Percentiles rank a stretch among this genome's conserved stretches.
Conservation (phyloP, 305 asterid species). For the Plantago coronopus region DNA sequence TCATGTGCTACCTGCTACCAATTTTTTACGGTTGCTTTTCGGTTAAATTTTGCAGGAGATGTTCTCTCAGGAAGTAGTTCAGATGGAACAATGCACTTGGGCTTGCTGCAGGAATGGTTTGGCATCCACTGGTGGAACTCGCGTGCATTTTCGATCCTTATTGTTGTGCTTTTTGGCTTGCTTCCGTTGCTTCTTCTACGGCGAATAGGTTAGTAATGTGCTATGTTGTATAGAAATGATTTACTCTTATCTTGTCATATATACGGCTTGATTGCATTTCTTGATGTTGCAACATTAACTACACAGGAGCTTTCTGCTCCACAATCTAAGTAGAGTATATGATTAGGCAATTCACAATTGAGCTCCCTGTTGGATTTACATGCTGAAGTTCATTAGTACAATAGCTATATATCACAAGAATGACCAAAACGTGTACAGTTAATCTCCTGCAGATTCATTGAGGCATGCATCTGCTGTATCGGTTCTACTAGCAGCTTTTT, state of each 20-base stretch:
- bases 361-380: not conserved
- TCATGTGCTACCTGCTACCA: not conserved
- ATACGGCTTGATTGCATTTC: not conserved
- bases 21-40: not conserved
- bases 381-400: not conserved
- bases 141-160: slow-evolving; percentile 60
- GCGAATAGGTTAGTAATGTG: slow-evolving; percentile 68
- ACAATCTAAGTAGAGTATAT: not conserved
- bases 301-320: not conserved
- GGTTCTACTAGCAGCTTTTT: slow-evolving; percentile 78
- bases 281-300: not conserved
- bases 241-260: not conserved
- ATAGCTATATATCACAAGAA: slow-evolving; percentile 15
- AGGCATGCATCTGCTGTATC: slow-evolving; percentile 87
- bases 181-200: slow-evolving; percentile 75
- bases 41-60: slow-evolving; percentile 50
- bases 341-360: not conserved
- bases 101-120: slow-evolving; percentile 89
- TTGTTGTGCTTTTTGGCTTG: slow-evolving; percentile 67
- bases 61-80: slow-evolving; percentile 79
- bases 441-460: slow-evolving; percentile 65
- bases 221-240: not conserved
- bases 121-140: slow-evolving; percentile 91
- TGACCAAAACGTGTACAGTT: slow-evolving; percentile 34
- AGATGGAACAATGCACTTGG: slow-evolving; percentile 71